Base-by-base conservation (phyloP, 2,329 filamentous ascomycete species). In the Dothistroma septosporum region DNA sequence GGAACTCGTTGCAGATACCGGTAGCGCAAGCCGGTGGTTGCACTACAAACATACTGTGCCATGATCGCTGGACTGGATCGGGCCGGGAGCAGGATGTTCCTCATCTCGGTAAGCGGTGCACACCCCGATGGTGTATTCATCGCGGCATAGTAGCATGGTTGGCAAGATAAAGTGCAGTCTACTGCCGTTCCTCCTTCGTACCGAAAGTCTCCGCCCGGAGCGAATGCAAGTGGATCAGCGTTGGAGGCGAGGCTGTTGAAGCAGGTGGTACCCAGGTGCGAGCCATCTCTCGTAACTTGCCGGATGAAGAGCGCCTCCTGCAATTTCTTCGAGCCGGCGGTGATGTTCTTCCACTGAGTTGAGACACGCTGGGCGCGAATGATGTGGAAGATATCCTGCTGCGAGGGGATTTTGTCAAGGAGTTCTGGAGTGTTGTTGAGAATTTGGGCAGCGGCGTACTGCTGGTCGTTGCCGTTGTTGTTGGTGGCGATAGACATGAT, bases 341-440 rank as follows among this genome's bases (percentile, higher is more conserved):
- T 44, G 11, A 16, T 44, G 37, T 44, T 16, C n/a, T 16, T 44
- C 6, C 11, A 44, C 14, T 44, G 11, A 14, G 10, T 44, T 7
- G 37, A 44, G 24, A 61, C 59, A 19, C 55, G 59, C 37, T 61
- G 59, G 19, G 31, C 41, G n/a, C 58, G 55, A 12, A 58, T 37
- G 11, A 61, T 33, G 14, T n/a, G 47, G 19, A 22, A 10, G 37
- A 57, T 58, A 11, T 55, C 35, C 14, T 58, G 19, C 33, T 49
- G 8, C 1, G 54, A 8, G 10, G 55, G 31, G 55, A 61, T 54
- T 1, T 48, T 31, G 32, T 61, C 55, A 7, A 58, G 49, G 19
- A 61, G 41, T 55, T 61, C 59, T 16, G 19, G 24, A n/a, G 31
- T 58, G 49, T 16, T 58, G 49, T 16, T 10, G 21, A 62, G 31